Evolutionary conservation across 2,329 filamentous ascomycete species (phyloP), one percentile per base, ranked within the genome.

Genomic region (Alternaria consortialis): DNA sequence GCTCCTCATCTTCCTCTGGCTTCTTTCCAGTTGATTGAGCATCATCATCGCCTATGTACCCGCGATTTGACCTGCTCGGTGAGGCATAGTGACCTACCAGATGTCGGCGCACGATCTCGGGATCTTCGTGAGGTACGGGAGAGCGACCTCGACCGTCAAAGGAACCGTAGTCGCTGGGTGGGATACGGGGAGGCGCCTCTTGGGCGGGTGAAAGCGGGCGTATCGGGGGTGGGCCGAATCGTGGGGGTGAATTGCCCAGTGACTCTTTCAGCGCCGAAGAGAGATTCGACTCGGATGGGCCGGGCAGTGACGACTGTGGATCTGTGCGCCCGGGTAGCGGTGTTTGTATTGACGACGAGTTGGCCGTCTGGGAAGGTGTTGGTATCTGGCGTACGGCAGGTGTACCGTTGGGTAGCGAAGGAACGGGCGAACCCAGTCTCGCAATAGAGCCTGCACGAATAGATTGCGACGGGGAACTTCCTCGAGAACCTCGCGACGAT

Each of bases 51-150:
- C 58, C 67, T 7, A 51, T 62, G 29, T 64, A 56, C 12, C 70
- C 74, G 17, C 72, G 70, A 12, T 74, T 68, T 23, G 74, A 76
- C 55, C 73, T 67, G 60, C 70, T 75, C n/a, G 77, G 76, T 25
- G 77, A 80, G 17, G 75, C 75, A 62, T 79, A 77, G 51, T 73
- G 73, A 25, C 69, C 76, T 88, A 20, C 97, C 92, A 71, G 97
- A 83, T 99, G 95, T 68, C 94, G 87, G 77, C 90, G 93, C 67
- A 99, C 87, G 55, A 98, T 92, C 76, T 97, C 94, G 15, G 93
- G 91, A 72, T 98, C 93, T 80, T 98, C 94, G 74, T 90, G 90
- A 5, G 90, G 88, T 23, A 84, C 88, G 48, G 84, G 86, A 74
- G 76, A 83, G 63, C 80, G 79, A 67, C 72, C 79, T 66, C 89